Base-by-base conservation (phyloP, 495 filamentous ascomycete genomes). In the Aspergillus egyptiacus region DNA sequence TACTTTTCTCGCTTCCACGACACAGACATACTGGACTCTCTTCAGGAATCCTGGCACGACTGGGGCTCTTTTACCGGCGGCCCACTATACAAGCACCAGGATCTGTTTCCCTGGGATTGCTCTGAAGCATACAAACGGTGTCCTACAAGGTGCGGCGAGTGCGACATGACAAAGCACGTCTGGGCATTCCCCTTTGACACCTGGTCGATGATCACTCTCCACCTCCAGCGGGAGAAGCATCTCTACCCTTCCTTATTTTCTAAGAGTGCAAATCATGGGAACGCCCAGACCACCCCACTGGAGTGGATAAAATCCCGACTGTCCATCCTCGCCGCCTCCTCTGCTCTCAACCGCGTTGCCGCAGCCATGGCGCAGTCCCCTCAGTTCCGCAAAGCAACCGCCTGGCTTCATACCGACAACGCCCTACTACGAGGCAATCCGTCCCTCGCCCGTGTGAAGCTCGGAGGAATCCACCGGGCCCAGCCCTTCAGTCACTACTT, bases 101-200 rank as follows among this genome's bases (percentile, higher is more conserved):
- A 63, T 46, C 37, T 69, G 27, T 74, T 74, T 38, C 67, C 66
- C 14, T 71, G 68, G 71, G 69, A 74, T 48, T 74, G 68, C 57
- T 72, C 71, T 11, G 66, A 71, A 43, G 69, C 68, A n/a, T 70
- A 58, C 53, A 54, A 54, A 23, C 54, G 58, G 7, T 63, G 67
- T 33, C 58, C 68, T 0, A 47, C 48, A 3, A 51, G 14, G 6
- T 73, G 68, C 55, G 59, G 61, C 23, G 47, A 59, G 2, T 74
- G 69, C 57, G 72, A 67, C 35, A 49, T 73, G 6, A 31, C 69
- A 11, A 72, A 70, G 32, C 69, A 74, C 48, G 48, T 69, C 6
- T 69, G 59, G 66, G 67, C 65, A 1, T 74, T 73, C 34, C 71
- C 70, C 2, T 74, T 74, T 47, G 68, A 73, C 50, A 57, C 67